Base-by-base conservation (phyloP, 371 early-diverging fungal genomes). In the Gilbertella persicaria region DNA sequence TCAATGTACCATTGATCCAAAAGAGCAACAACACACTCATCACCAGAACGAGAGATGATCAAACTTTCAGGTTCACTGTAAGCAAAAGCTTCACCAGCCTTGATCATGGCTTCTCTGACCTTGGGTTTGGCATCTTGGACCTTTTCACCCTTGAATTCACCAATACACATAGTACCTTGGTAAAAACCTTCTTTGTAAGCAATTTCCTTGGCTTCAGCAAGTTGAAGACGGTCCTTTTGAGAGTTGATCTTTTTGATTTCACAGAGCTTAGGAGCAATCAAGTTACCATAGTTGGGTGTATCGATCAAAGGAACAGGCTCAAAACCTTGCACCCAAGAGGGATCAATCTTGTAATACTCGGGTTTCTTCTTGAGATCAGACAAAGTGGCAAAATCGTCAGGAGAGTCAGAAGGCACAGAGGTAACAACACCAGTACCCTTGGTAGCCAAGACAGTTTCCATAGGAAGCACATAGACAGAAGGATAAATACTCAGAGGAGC, bases 1-100 rank as follows among this genome's bases (percentile, higher is more conserved):
- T 99, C 93, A 70, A 99, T 79, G 82, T 97, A 99, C 99, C 99
- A 99, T 80, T 99, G 99, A 66, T 98, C 98, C 66, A 94, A 87
- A 59, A 99, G 78, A 23, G 97, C 92, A 49, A 99, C 99, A 44
- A 99, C 94, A 76, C 99, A 99, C 66, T 95, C 97, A 59, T 98
- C 99, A 39, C 97, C 99, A 60, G 94, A 93, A 56, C 99, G 92
- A 51, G 93, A 93, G 65, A 99, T 92, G 54, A 99, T 95, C 44
- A 89, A 80, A 51, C 86, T 85, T 62, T 99, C 99, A 25, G 99
- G 99, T 78, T 99, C 99, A 58, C 90, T 94, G 76, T 97, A 99
- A 20, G 85, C 80, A 61, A 97, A 92, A 25, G 88, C 99, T 19
- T 83, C 72, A 17, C 85, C 85, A 24, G 62, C 41, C 6, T 82